phyloP scores from a whole-genome alignment of 495 filamentous ascomycete species.

The Amniculicola lignicola region DNA sequence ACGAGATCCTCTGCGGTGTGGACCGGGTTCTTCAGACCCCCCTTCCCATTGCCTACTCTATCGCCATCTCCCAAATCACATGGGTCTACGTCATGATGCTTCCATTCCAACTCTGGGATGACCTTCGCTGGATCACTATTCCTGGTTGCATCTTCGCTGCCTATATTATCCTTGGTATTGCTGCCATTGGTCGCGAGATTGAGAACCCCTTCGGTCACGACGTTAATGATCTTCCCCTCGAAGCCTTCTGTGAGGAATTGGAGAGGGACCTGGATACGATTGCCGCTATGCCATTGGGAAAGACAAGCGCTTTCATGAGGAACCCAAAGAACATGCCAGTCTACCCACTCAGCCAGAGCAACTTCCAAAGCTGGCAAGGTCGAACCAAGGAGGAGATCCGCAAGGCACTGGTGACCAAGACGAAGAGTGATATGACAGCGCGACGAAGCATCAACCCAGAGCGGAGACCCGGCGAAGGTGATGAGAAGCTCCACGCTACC shows the following conservation, averaged over 20 bases:
- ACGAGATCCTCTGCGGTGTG: conserved; percentile 69
- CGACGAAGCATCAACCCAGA: conserved; percentile 15
- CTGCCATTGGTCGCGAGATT: conserved; percentile 65
- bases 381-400: conserved; percentile 61
- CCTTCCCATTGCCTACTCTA: conserved; percentile 79
- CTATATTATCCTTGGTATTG: conserved; percentile 86
- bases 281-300: conserved; percentile 54
- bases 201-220: conserved; percentile 92
- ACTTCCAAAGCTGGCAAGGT: conserved; percentile 60
- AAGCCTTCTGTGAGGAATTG: conserved; percentile 72
- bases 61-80: conserved; percentile 83
- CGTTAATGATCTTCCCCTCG: conserved; percentile 83
- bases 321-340: conserved; percentile 62
- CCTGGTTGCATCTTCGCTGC: conserved; percentile 71
- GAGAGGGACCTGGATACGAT: conserved; percentile 73
- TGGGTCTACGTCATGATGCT: conserved; percentile 83
- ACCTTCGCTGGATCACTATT: conserved; percentile 75
- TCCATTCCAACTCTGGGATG: conserved; percentile 72
- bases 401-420: conserved; percentile 45
- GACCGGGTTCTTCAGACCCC: conserved; percentile 85
- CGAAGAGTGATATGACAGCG: conserved; percentile 29
- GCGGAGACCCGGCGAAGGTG: background rate
- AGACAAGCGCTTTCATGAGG: conserved; percentile 56
- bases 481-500: conserved; percentile 15
- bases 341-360: conserved; percentile 61